These are phyloP conservation scores for Blastobotrys capitulatus DNA, from an alignment of 1,139 yeast species.

Conservation along the genomic window DNA sequence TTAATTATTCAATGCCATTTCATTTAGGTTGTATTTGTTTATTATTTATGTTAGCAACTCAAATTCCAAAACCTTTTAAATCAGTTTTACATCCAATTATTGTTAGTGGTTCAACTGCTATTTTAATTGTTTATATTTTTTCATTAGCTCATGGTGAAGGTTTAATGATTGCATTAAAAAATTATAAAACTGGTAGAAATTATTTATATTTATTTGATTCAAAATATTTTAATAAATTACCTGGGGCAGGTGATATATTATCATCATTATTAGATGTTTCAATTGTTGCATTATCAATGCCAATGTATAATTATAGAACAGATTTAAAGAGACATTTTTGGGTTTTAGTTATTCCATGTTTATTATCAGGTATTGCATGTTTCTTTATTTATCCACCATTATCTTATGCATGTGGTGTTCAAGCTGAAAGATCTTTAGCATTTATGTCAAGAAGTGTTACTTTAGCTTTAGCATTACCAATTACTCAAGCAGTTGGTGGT, in stretches of 20 bases:
- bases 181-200: constrained; percentile 65
- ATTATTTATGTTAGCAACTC: constrained; percentile 48
- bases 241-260: constrained; percentile 78
- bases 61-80: constrained; percentile 45
- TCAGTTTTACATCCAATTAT: constrained; percentile 65
- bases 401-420: constrained; percentile 59
- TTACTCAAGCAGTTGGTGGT: constrained; percentile 59
- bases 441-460: constrained; percentile 81
- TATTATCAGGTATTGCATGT: constrained; percentile 51
- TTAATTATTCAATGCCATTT: constrained; percentile 54
- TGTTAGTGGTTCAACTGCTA: constrained; percentile 55
- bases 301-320: constrained; percentile 68
- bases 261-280: constrained; percentile 68
- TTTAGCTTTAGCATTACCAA: constrained; percentile 71
- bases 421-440: constrained; percentile 57
- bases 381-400: constrained; percentile 67
- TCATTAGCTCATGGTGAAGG: constrained; percentile 43
- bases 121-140: constrained; percentile 57
- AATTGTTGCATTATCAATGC: constrained; percentile 68
- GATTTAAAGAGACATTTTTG: constrained; percentile 58
- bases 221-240: constrained; percentile 39
- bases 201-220: constrained; percentile 53
- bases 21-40: constrained; percentile 58
- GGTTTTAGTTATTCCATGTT: constrained; percentile 53
- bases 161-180: constrained; percentile 45